Percentiles rank a stretch among this genome's conserved stretches.
These are phyloP conservation scores for Peterozyma xylosa DNA, from an alignment of 805 yeast species.

Conservation along the genomic window DNA sequence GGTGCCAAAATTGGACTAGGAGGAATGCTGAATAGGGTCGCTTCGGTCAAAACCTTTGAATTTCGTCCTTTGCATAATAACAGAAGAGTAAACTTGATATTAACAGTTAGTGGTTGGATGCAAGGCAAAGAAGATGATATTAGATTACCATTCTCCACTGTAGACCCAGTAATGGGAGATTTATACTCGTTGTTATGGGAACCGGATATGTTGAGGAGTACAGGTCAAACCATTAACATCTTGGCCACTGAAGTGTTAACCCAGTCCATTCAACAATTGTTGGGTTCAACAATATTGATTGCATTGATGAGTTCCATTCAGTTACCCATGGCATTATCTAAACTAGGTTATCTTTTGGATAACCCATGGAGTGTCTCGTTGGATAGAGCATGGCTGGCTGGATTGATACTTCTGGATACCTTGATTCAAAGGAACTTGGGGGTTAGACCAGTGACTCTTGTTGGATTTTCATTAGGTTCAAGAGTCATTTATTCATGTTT, in stretches of 20 bases:
- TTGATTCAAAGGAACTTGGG: constrained; percentile 83
- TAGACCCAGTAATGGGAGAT: constrained; percentile 98
- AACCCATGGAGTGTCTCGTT: constrained; percentile 98
- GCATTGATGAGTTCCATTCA: constrained; percentile 92
- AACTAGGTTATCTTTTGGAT: constrained; percentile 81
- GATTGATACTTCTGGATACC: constrained; percentile 85
- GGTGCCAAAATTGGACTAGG: constrained; percentile 85
- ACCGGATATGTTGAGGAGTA: constrained; percentile 92
- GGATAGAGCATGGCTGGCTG: constrained; percentile 97
- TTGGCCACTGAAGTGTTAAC: constrained; percentile 90
- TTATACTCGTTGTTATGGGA: constrained; percentile 91
- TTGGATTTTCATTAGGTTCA: constrained; percentile 92
- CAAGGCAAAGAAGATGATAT: constrained; percentile 92
- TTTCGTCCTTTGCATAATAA: constrained; percentile 89
- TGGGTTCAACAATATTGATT: constrained; percentile 84
- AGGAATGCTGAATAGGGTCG: constrained; percentile 83
- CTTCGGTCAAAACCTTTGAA: constrained; percentile 90
- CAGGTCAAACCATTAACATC: constrained; percentile 93
- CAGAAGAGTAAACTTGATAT: constrained; percentile 75
- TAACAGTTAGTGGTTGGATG: constrained; percentile 98
- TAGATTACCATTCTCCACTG: constrained; percentile 89
- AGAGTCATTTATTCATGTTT: constrained; percentile 87
- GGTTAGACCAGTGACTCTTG: constrained; percentile 82
- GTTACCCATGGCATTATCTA: constrained; percentile 85
- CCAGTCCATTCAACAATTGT: constrained; percentile 88